These are phyloP conservation scores for Cordyceps farinosa DNA, from an alignment of 2,329 filamentous ascomycete genomes.

Conservation along the genomic window DNA sequence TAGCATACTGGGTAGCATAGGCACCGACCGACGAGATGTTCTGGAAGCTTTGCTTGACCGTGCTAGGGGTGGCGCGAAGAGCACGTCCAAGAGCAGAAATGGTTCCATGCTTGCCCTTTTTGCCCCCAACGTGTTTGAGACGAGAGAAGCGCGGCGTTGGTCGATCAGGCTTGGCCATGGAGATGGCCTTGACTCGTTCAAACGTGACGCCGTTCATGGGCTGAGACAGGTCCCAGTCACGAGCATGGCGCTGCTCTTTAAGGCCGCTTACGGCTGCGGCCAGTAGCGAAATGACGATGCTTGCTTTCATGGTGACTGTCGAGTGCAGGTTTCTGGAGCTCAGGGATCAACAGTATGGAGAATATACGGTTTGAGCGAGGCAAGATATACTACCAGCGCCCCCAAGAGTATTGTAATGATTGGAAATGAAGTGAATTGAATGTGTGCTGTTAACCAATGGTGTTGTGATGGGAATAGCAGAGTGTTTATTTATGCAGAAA, in stretches of 20 bases:
- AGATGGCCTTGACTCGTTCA: slow-evolving; percentile 30
- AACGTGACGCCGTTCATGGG: slow-evolving; percentile 39
- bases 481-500: slow-evolving; percentile 14
- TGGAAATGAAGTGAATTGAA: slow-evolving; percentile 13
- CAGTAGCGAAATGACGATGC: slow-evolving; percentile 6
- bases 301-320: slow-evolving; percentile 8
- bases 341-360: background rate
- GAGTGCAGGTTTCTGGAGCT: background rate
- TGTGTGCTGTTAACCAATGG: slow-evolving; percentile 1
- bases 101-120: slow-evolving; percentile 25
- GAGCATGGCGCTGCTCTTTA: slow-evolving; percentile 16
- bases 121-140: slow-evolving; percentile 31
- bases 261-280: background rate
- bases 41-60: slow-evolving; percentile 29
- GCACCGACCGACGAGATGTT: slow-evolving; percentile 37
- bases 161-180: slow-evolving; percentile 28
- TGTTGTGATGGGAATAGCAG: background rate
- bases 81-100: slow-evolving; percentile 29
- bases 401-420: slow-evolving; percentile 13
- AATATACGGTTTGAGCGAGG: slow-evolving; percentile 12
- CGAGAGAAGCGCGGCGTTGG: slow-evolving; percentile 31
- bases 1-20: slow-evolving; percentile 41
- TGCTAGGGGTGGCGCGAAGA: slow-evolving; percentile 20
- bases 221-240: slow-evolving; percentile 32
- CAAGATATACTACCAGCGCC: slow-evolving; percentile 10